A percentile compares a stretch with the other conserved stretches of the same genome.
Conservation (phyloP, 495 filamentous ascomycete species). For the Endocarpon pusillum region DNA sequence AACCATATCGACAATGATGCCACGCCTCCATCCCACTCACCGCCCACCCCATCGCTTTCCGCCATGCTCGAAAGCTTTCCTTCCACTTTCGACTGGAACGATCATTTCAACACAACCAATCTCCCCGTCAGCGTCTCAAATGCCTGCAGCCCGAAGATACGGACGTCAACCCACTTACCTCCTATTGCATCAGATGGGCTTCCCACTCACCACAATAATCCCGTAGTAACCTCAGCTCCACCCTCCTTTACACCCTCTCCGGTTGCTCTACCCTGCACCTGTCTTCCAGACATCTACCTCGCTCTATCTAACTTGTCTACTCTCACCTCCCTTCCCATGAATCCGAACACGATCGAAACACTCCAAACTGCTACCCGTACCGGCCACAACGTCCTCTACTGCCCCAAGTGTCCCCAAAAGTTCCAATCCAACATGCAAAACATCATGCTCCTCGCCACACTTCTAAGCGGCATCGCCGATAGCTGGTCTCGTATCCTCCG, state of each 20-base stretch:
- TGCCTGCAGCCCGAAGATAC: constrained; percentile 19
- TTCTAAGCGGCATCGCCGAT: constrained; percentile 44
- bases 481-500: constrained; percentile 30
- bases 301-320: constrained; percentile 28
- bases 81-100: not conserved
- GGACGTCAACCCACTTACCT: constrained; percentile 24
- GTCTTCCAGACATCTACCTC: constrained; percentile 28
- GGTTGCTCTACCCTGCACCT: constrained; percentile 17
- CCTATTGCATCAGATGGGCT: constrained; percentile 29
- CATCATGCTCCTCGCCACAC: constrained; percentile 47
- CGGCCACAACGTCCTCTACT: constrained; percentile 41
- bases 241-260: not conserved
- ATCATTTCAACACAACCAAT: not conserved
- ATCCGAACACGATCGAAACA: constrained; percentile 32
- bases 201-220: constrained; percentile 30
- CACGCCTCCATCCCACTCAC: constrained; percentile 4
- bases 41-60: constrained; percentile 16
- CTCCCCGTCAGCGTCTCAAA: not conserved
- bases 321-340: constrained; percentile 24
- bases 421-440: constrained; percentile 37
- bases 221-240: constrained; percentile 6
- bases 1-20: not conserved
- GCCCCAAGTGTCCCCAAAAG: constrained; percentile 34
- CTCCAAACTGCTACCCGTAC: constrained; percentile 38
- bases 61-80: constrained; percentile 6